phyloP scores from a whole-genome alignment of 352 stramenopile species.

The Ophiocytium majus region DNA sequence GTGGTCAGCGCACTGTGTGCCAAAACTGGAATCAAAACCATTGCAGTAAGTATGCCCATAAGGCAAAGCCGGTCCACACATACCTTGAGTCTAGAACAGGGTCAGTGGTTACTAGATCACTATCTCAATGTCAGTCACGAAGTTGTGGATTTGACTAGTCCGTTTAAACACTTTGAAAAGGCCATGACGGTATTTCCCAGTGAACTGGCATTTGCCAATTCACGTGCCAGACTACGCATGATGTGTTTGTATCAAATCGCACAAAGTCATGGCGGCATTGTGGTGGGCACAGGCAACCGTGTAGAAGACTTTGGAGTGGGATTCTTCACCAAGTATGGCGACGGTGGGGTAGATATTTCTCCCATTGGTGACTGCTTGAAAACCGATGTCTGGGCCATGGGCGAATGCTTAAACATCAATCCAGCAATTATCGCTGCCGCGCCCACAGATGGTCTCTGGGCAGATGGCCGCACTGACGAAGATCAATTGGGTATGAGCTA shows the following conservation, averaged over 20 bases:
- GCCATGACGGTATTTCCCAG: background rate
- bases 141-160: background rate
- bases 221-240: background rate
- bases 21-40: background rate
- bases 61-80: background rate
- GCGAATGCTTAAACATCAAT: background rate
- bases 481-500: slow-evolving; percentile 3
- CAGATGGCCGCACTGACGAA: background rate
- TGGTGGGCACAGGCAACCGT: background rate
- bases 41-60: background rate
- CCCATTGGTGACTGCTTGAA: background rate
- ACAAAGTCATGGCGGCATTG: background rate
- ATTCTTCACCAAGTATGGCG: slow-evolving; percentile 10
- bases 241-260: background rate
- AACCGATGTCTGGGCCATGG: background rate
- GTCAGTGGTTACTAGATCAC: background rate
- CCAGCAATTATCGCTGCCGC: background rate
- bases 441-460: background rate
- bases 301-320: slow-evolving; percentile 8
- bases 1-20: background rate
- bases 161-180: background rate
- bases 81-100: background rate
- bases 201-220: background rate
- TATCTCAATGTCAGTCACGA: background rate
- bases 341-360: background rate